Percentiles rank a stretch among this genome's conserved stretches.
phyloP scores from a whole-genome alignment of 192 early-diverging fungal species.

The Backusella macrospora region DNA sequence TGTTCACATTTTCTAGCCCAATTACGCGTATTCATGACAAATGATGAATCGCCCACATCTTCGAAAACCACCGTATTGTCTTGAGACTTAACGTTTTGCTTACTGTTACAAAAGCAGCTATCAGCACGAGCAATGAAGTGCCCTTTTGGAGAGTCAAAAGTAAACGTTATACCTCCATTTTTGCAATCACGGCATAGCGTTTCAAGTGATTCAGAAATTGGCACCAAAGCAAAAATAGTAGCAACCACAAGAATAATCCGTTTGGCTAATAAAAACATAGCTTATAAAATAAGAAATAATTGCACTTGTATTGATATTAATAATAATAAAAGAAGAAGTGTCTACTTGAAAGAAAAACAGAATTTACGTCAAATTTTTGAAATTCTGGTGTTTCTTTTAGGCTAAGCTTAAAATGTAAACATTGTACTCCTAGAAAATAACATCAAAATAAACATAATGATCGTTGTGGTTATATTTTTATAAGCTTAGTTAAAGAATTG shows the following conservation, averaged over 20 bases:
- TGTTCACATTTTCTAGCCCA: slow-evolving; percentile 5
- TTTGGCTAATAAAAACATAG: not conserved
- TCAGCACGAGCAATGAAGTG: not conserved
- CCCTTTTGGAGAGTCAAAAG: not conserved
- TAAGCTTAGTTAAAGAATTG: too few species aligned
- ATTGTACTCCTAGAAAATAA: not conserved
- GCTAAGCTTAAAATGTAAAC: not conserved
- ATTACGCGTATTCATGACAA: slow-evolving; percentile 4
- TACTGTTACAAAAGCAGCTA: not conserved
- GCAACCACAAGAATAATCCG: not conserved
- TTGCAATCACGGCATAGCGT: not conserved
- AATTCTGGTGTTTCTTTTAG: not conserved
- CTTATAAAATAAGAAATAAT: not conserved
- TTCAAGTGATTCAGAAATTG: not conserved
- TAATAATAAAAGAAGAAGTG: not conserved
- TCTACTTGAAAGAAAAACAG: not conserved
- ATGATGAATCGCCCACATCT: not conserved
- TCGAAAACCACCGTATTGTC: not conserved
- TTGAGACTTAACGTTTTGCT: not conserved
- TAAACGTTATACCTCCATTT: not conserved
- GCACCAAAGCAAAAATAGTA: not conserved
- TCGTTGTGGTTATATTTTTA: too few species aligned
- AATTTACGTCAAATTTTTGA: not conserved
- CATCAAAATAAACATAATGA: not conserved
- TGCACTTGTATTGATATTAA: not conserved